Percentiles rank a stretch among this genome's conserved stretches.
These are phyloP conservation scores for Coffea humblotiana DNA, from an alignment of 305 asterid genomes.

Conservation along the genomic window DNA sequence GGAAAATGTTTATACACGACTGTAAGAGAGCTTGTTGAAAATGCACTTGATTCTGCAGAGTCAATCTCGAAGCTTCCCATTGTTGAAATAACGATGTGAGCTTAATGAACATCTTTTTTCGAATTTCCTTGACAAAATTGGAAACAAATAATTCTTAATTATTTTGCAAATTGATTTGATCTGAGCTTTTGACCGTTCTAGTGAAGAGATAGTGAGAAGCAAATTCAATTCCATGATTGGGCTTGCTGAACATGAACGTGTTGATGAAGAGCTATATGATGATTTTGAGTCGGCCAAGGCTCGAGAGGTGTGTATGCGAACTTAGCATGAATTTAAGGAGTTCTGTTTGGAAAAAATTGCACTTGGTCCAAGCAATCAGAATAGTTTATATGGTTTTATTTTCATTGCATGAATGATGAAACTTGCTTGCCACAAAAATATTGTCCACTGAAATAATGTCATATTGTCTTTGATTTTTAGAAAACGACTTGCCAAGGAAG, in stretches of 20 bases:
- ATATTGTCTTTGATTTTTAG: slow-evolving; percentile 28
- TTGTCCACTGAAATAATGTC: not conserved
- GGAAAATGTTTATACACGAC: slow-evolving; percentile 88
- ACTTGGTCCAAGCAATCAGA: not conserved
- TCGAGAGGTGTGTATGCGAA: slow-evolving; percentile 65
- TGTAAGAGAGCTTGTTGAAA: slow-evolving; percentile 91
- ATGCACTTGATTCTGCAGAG: slow-evolving; percentile 96
- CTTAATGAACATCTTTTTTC: not conserved
- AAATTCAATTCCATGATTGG: slow-evolving; percentile 72
- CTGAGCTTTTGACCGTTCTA: slow-evolving; percentile 24
- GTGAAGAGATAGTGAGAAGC: slow-evolving; percentile 77
- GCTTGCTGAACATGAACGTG: slow-evolving; percentile 65
- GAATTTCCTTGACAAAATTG: not conserved
- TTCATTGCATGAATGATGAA: not conserved
- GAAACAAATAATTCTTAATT: slow-evolving; percentile 7
- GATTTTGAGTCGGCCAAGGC: slow-evolving; percentile 86
- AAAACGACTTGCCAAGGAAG: slow-evolving; percentile 96
- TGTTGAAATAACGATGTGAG: slow-evolving; percentile 81
- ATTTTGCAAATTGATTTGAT: not conserved
- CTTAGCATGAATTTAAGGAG: not conserved
- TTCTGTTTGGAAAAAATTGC: not conserved
- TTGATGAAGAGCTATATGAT: slow-evolving; percentile 78
- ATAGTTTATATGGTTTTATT: not conserved
- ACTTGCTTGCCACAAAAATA: not conserved
- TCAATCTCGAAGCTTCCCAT: slow-evolving; percentile 78